Evolutionary conservation across 1,284 basidiomycete species (phyloP), one percentile per base, ranked within the genome.

Genomic region (Irpex sp.): DNA sequence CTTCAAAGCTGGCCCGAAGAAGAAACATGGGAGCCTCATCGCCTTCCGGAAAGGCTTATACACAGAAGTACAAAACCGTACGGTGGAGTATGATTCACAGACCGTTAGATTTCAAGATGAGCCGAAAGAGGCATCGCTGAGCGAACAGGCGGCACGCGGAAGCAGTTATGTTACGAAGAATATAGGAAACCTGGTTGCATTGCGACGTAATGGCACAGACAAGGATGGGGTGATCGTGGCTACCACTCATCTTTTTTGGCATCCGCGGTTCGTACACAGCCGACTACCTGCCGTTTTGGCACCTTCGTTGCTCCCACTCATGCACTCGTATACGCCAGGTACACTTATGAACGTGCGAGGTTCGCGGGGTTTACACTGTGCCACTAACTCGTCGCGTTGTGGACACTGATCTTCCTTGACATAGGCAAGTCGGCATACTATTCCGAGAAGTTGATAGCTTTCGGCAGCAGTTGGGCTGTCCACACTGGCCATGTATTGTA

Each of bases 161-260:
- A 80, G 81, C 40, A 91, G 86, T 66, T 90, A 92, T 71, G 79
- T 79, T 59, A 97, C 95, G 3, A 91, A 83, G 72, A 98, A 97
- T 72, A 90, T 97, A 61, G 93, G 85, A 0, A 82, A 88, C 55
- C 75, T 97, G 17, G 83, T 92, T 19, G 89, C 88, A 2, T 77
- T 98, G 56, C 77, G 81, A 68, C 78, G 78, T 58, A 72, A 74
- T 4, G 74, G 77, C 4, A 66, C 75, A 44, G 71, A 74, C 9
- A 71, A 74, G 5, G 73, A 77, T 19, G 88, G 91, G 15, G 73
- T 93, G 48, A 77, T 96, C 54, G 78, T 95, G 4, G 93, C 86
- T 1, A 97, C 95, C 0, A 94, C 93, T 0, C 94, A 91, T 79
- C 81, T 91, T 5, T 98, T 98, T 76, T 98, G 96, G 96, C 95